Evolutionary conservation across 2,329 filamentous ascomycete species (phyloP), one percentile per base, ranked within the genome.

Genomic region (Ophiocordyceps robertsii): DNA sequence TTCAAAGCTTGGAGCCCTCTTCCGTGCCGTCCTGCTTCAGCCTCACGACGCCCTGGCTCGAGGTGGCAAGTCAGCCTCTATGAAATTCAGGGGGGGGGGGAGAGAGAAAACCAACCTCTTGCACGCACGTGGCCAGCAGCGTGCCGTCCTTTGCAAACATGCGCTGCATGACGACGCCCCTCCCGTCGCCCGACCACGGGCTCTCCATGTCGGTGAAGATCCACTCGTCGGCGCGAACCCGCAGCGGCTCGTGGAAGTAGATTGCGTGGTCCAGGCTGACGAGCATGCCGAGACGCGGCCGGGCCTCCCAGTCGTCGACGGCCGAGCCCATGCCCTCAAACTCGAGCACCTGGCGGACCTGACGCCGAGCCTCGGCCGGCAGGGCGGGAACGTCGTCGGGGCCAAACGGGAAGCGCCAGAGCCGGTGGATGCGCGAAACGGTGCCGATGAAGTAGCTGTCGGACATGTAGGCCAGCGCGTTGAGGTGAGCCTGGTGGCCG

Each of bases 391-490:
- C 66, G 31, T 75, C 68, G 43, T 71, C 63, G 2, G 70, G 69
- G 12, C 66, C 47, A 39, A 69, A 72, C 1, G 73, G 76, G 58
- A 84, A 86, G 13, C 84, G 73, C 74, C 84, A 89, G 31, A 95
- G 71, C 44, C 77, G 73, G 61, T 95, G 89, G 43, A 89, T 80
- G 17, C 86, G 77, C 27, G 81, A 71, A 8, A 95, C 77, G 2
- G 89, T 95, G 33, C 85, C 89, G 60, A 96, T 89, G 64, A 98
- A 96, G 66, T 85, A 92, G 56, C 76, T 84, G 64, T 96, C 90
- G 24, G 81, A 86, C 68, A 96, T 84, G 66, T 96, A 98, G 21
- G 90, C 90, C 47, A 98, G 70, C 9, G 92, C 92, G 32, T 77
- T 82, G 31, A 95, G 69, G 58, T 96, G 89, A 11, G 88, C 86